Base-by-base conservation (phyloP, 2,329 filamentous ascomycete species). In the Pyrenochaeta sp. region DNA sequence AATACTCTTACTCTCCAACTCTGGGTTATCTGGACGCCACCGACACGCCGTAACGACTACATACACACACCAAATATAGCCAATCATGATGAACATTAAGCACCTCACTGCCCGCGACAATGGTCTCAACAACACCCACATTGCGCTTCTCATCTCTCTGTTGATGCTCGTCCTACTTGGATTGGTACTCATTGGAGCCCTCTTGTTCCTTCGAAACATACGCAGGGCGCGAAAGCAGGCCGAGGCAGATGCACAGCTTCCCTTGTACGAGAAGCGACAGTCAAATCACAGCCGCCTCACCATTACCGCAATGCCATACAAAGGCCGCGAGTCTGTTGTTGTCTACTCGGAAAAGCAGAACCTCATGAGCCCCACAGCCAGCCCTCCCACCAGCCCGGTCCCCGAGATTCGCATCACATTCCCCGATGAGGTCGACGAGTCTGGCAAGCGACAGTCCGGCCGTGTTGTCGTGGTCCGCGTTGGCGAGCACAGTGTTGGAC, bases 361-460 rank as follows among this genome's bases (percentile, higher is more conserved):
- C 61, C 87, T 96, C 78, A 86, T 94, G 63, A 84, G 87, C 61
- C 90, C 90, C 77, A 90, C 90, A 29, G 82, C 84, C 55, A 89
- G 87, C 59, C 89, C 91, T 14, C 90, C 93, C 18, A 81, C 89
- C 67, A 91, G 86, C 76, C 89, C 90, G 63, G 85, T 98, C 23
- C 95, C 95, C 17, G 91, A 98, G 79, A 99, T 99, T 70, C 92
- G 93, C 78, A 97, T 99, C 77, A 98, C 95, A 31, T 98, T 99
- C 82, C 95, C 95, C 14, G 91, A 96, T 68, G 95, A 98, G 81
- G 89, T 96, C 66, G 93, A 97, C 72, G 90, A 92, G 44, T 71
- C 79, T 49, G 94, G 94, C 65, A 91, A 88, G 77, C 84, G 85
- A 67, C 90, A 90, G 80, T 92, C 89, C 63, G 94, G 94, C 30